A percentile compares a stretch with the other conserved stretches of the same genome.
Conservation (phyloP, 441 rosid species). For the Adansonia madagascariensis region DNA sequence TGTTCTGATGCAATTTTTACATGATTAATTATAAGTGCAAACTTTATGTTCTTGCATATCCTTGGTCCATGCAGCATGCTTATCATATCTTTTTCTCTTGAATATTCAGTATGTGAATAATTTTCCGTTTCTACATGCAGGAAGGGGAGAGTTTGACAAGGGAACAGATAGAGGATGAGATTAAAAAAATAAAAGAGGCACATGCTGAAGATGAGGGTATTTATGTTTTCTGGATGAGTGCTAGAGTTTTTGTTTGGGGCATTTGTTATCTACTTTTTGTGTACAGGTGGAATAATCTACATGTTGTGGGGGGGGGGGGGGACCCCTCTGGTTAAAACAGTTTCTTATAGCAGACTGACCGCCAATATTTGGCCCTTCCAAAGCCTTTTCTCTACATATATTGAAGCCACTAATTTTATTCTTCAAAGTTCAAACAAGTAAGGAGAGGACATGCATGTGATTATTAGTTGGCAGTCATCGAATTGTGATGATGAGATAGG, state of each 20-base stretch:
- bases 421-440: not conserved
- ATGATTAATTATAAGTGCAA: not conserved
- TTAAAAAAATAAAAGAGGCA: conserved; percentile 78
- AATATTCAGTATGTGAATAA: conserved; percentile 17
- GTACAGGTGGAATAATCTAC: not conserved
- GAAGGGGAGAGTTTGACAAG: conserved; percentile 80
- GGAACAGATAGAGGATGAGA: conserved; percentile 83
- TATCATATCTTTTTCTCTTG: not conserved
- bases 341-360: not conserved
- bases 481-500: not conserved
- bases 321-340: not conserved
- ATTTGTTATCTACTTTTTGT: not conserved
- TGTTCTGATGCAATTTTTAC: not conserved
- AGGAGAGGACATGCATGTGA: not conserved
- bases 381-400: not conserved
- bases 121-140: conserved; percentile 48
- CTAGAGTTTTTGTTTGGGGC: conserved; percentile 1
- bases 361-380: not conserved
- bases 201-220: conserved; percentile 95
- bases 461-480: not conserved
- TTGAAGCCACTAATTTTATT: not conserved
- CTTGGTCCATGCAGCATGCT: not conserved
- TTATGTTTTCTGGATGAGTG: conserved; percentile 19
- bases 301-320: not conserved
- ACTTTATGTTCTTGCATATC: conserved; percentile 2